Base-by-base conservation (phyloP, 371 early-diverging fungal genomes). In the Apophysomyces elegans region DNA sequence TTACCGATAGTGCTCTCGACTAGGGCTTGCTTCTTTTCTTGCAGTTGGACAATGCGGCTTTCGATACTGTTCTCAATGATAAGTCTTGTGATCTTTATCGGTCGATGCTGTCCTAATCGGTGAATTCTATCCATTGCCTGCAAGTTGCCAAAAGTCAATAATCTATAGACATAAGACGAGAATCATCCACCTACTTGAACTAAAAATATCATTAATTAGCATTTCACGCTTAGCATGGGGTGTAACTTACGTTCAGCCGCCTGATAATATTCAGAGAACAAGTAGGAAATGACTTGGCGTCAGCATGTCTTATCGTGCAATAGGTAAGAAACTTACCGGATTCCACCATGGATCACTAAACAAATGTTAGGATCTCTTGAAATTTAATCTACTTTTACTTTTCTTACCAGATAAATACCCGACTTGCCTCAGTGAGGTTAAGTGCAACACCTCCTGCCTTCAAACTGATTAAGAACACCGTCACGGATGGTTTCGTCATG, bases 401-500 rank as follows among this genome's bases (percentile, higher is more conserved):
- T n/a, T 21, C 69, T 67, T 63, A 76, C 73, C 87, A 88, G 47
- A 95, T 83, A 72, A 96, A 96, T 4, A 98, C 97, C 18, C 90
- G 84, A 68, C 91, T 93, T 1, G 99, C 99, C 67, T 96, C 96
- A 1, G 96, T 96, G 56, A 99, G 78, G 72, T 99, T 99, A 45
- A 99, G 79, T 0, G 97, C 99, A 7, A 98, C 94, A 57, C 98
- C 98, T 37, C 98, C 99, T n/a, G 98, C 98, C 68, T 93, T 93
- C 12, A 97, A 75, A 61, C 92, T 92, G 58, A 96, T 92, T 43
- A 97, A 77, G 69, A 97, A 96, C 32, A 96, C 94, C 0, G 95
- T 96, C 58, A 89, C 85, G 32, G 86, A 83, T 5, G 95, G 93
- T 13, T 93, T 90, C 14, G 86, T 91, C 82, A 89, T 91, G 69